Conservation (phyloP, 2,329 filamentous ascomycete genomes). For the Fusarium sp. region DNA sequence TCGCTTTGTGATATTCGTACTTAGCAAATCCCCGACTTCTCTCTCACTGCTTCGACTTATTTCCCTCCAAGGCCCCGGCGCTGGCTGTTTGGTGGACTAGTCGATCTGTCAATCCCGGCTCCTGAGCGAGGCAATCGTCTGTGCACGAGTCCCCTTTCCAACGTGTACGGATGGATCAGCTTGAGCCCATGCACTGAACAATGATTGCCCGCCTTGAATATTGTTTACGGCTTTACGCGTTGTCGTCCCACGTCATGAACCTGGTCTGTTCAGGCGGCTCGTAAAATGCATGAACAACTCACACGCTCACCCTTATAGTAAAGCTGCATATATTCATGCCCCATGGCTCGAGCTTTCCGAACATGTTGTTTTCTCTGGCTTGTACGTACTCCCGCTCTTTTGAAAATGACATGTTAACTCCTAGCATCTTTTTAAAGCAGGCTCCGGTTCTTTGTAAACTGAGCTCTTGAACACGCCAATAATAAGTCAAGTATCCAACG, state of each 20-base stretch:
- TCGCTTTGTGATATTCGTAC: slow-evolving; percentile 21
- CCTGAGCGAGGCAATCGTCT: slow-evolving; percentile 11
- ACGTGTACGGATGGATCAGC: slow-evolving; percentile 1
- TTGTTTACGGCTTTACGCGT: background rate
- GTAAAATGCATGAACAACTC: slow-evolving; percentile 17
- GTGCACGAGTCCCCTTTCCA: slow-evolving; percentile 26
- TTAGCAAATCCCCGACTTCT: slow-evolving; percentile 36
- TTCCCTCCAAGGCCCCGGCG: slow-evolving; percentile 14
- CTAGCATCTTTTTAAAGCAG: slow-evolving; percentile 23
- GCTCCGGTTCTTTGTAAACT: slow-evolving; percentile 21
- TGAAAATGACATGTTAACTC: slow-evolving; percentile 33
- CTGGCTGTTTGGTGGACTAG: slow-evolving; percentile 32
- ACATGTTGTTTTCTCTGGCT: slow-evolving; percentile 21
- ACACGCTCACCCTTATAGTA: slow-evolving; percentile 18
- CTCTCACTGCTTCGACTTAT: slow-evolving; percentile 17
- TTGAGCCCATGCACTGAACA: slow-evolving; percentile 14
- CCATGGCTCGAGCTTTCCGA: slow-evolving; percentile 19
- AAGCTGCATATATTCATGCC: slow-evolving; percentile 24
- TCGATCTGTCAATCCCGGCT: slow-evolving; percentile 24
- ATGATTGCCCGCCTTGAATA: slow-evolving; percentile 16
- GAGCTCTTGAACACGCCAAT: slow-evolving; percentile 17
- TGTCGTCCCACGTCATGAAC: slow-evolving; percentile 2
- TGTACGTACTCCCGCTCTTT: slow-evolving; percentile 28
- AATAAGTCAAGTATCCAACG: slow-evolving; percentile 36
- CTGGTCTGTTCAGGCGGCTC: background rate